Evolutionary conservation across 192 early-diverging fungal species (phyloP).

Genomic region (Polychytrium aggregatum): DNA sequence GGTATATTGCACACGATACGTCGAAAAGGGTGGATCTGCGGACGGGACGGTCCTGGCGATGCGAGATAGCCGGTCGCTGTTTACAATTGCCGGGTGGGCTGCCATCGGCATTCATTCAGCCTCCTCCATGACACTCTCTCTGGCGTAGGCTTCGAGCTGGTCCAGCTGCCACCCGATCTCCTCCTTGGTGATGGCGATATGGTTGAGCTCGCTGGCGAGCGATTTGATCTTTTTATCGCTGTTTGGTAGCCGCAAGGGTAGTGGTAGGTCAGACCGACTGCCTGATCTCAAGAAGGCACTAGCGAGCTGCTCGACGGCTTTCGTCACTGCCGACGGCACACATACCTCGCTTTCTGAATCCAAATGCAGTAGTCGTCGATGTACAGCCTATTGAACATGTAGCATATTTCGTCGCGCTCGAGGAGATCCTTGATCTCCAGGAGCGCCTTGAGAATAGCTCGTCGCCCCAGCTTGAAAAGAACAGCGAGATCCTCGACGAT

Average conservation of each 20-base stretch:
- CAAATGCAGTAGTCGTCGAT: constrained; percentile 95
- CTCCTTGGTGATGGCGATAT: constrained; percentile 53
- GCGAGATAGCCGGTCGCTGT: no score
- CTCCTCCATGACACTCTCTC: no score
- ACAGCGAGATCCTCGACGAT: constrained; percentile 72
- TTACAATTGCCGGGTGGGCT: no score
- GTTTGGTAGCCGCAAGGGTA: neutral
- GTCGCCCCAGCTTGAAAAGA: constrained; percentile 71
- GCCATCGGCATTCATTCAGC: no score
- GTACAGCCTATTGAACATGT: constrained; percentile 77
- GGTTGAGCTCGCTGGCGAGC: constrained; percentile 70
- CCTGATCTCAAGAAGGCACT: constrained; percentile 2
- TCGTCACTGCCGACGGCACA: neutral
- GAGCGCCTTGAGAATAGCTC: constrained; percentile 66
- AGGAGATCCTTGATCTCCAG: constrained; percentile 69
- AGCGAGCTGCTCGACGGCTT: neutral
- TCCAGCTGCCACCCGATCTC: constrained; percentile 69
- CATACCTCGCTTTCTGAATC: constrained; percentile 69
- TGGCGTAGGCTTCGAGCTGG: constrained; percentile 66
- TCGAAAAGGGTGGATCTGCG: no score
- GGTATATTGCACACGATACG: no score
- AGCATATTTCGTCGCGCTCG: constrained; percentile 78
- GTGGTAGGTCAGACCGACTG: neutral
- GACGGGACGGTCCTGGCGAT: no score
- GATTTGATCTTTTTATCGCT: constrained; percentile 63